Conservation (phyloP, 768 basidiomycete genomes). For the Podaxis sp. region DNA sequence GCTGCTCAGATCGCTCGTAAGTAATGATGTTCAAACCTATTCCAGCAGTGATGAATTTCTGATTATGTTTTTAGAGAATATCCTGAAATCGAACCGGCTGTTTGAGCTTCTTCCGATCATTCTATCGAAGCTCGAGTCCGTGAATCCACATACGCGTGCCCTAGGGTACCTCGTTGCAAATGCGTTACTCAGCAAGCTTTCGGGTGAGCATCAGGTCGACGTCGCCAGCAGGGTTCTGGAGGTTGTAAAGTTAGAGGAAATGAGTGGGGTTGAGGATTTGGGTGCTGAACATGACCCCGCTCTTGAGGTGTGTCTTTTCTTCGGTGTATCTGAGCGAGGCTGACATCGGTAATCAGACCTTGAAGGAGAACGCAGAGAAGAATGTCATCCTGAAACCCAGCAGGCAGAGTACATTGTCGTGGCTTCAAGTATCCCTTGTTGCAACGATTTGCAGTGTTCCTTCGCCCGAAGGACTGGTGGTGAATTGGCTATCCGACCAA, state of each 20-base stretch:
- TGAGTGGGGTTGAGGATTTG: conserved; percentile 45
- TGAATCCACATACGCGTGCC: conserved; percentile 49
- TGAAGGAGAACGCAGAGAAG: conserved; percentile 36
- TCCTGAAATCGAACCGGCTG: conserved; percentile 49
- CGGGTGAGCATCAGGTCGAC: conserved; percentile 58
- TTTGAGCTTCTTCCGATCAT: conserved; percentile 45
- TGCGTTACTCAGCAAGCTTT: conserved; percentile 53
- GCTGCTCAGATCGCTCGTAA: conserved; percentile 66
- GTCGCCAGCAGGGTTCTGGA: conserved; percentile 48
- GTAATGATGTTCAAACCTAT: conserved; percentile 12
- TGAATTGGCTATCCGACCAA: conserved; percentile 52
- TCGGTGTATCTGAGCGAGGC: not conserved
- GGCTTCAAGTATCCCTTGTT: conserved; percentile 59
- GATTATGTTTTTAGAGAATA: conserved; percentile 49
- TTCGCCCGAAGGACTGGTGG: conserved; percentile 34
- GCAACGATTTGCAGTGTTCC: conserved; percentile 48
- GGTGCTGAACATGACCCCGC: conserved; percentile 25
- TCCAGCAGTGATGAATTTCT: not conserved
- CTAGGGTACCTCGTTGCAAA: conserved; percentile 63
- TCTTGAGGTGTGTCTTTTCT: conserved; percentile 28
- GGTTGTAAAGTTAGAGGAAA: conserved; percentile 41
- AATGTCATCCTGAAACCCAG: conserved; percentile 58
- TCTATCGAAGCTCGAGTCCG: conserved; percentile 47
- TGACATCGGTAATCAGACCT: conserved; percentile 38
- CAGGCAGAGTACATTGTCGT: conserved; percentile 50